These are phyloP conservation scores for Firmiana major DNA, from an alignment of 345 rosid species.

Conservation along the genomic window DNA sequence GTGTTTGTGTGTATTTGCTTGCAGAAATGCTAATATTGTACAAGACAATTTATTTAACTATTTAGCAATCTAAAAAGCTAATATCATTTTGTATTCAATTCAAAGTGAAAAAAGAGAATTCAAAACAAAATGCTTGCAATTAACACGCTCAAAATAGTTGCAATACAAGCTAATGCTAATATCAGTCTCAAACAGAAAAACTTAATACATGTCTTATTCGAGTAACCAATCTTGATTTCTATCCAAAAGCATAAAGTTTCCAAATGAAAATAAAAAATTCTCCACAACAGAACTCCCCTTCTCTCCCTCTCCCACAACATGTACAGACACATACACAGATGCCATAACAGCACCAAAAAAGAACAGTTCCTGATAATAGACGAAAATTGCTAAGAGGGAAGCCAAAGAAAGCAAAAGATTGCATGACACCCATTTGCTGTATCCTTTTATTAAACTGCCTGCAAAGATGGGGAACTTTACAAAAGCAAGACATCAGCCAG, in stretches of 20 bases:
- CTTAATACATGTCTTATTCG: neutral
- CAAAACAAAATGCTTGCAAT: neutral
- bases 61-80: neutral
- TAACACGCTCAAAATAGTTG: neutral
- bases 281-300: neutral
- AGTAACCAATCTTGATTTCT: neutral
- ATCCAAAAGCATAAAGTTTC: neutral
- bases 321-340: neutral
- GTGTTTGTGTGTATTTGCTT: no score
- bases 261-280: neutral
- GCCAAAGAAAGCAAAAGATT: neutral
- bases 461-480: conserved; percentile 44
- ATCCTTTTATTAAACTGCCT: conserved; percentile 36
- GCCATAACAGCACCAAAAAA: neutral
- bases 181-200: neutral
- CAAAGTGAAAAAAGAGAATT: neutral
- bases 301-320: neutral
- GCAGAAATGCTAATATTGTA: neutral
- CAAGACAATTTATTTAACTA: neutral
- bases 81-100: neutral
- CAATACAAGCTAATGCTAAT: neutral
- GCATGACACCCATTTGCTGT: conserved; percentile 11
- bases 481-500: conserved; percentile 35
- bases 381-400: neutral
- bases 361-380: neutral